These are phyloP conservation scores for Mortierella sp. DNA, from an alignment of 371 early-diverging fungal species.

Conservation along the genomic window DNA sequence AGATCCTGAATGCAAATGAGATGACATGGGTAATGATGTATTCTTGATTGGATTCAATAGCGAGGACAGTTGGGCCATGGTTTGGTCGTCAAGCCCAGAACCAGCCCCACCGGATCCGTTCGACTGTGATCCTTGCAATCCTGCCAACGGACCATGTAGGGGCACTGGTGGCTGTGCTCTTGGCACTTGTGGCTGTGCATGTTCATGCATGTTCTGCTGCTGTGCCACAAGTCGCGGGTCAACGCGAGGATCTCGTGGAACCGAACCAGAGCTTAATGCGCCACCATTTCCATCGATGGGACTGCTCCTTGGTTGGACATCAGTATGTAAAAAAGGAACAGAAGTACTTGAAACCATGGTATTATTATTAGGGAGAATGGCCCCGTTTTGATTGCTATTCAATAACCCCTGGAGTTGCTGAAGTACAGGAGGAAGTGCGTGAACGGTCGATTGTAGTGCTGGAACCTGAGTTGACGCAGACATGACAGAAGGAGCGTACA, in stretches of 20 bases:
- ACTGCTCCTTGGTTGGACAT: constrained; percentile 11
- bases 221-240: constrained; percentile 22
- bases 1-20: constrained; percentile 1
- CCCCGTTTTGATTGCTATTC: constrained; percentile 51
- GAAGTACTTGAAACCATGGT: constrained; percentile 32
- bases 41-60: constrained; percentile 24
- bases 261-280: not conserved
- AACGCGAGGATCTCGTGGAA: constrained; percentile 13
- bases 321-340: constrained; percentile 26
- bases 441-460: constrained; percentile 7
- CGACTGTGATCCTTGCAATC: not conserved
- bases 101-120: not conserved
- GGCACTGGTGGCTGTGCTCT: constrained; percentile 28
- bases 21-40: constrained; percentile 4
- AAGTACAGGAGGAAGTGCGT: constrained; percentile 32
- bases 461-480: constrained; percentile 3
- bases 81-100: constrained; percentile 15
- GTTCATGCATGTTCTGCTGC: constrained; percentile 9
- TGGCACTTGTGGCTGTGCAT: constrained; percentile 24
- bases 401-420: constrained; percentile 48
- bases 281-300: constrained; percentile 6
- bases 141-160: not conserved
- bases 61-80: constrained; percentile 34
- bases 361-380: constrained; percentile 51
- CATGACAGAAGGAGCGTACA: not conserved